Percentiles rank a stretch among this genome's conserved stretches.
Evolutionary conservation across 1,284 basidiomycete species (phyloP).

Genomic region (Rhodotorula sp.): DNA sequence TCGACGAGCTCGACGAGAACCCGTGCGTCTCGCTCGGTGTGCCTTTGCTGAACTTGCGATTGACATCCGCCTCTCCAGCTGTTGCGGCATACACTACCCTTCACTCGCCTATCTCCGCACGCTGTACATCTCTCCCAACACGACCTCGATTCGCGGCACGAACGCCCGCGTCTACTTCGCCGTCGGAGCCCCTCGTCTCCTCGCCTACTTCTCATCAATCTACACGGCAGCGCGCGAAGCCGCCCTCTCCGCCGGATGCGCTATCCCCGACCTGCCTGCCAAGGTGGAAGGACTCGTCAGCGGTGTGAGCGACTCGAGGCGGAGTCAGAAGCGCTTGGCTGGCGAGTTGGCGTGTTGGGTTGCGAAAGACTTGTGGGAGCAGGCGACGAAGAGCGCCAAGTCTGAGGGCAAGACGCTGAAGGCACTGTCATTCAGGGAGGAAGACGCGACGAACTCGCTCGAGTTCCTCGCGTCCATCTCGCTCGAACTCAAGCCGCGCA

Average conservation of each 20-base stretch:
- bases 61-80: conserved; percentile 53
- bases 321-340: conserved; percentile 64
- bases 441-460: conserved; percentile 62
- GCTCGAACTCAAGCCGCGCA: conserved; percentile 53
- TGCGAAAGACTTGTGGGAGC: conserved; percentile 52
- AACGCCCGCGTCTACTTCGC: conserved; percentile 71
- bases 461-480: conserved; percentile 62
- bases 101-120: conserved; percentile 55
- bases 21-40: conserved; percentile 55
- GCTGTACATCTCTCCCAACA: conserved; percentile 63
- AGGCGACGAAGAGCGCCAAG: conserved; percentile 34
- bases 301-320: conserved; percentile 62
- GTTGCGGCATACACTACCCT: conserved; percentile 81
- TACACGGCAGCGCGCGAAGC: conserved; percentile 61
- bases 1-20: conserved; percentile 75
- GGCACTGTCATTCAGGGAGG: conserved; percentile 54
- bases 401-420: conserved; percentile 34
- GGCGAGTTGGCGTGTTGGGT: conserved; percentile 64
- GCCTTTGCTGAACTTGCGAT: background rate
- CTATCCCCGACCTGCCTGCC: conserved; percentile 61
- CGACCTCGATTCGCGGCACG: conserved; percentile 55
- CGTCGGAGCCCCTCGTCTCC: conserved; percentile 66
- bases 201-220: conserved; percentile 58
- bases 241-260: conserved; percentile 61
- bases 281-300: conserved; percentile 68